Evolutionary conservation across 1,284 basidiomycete species (phyloP), one percentile per base, ranked within the genome.

Genomic region (Apiotrichum gamsii): DNA sequence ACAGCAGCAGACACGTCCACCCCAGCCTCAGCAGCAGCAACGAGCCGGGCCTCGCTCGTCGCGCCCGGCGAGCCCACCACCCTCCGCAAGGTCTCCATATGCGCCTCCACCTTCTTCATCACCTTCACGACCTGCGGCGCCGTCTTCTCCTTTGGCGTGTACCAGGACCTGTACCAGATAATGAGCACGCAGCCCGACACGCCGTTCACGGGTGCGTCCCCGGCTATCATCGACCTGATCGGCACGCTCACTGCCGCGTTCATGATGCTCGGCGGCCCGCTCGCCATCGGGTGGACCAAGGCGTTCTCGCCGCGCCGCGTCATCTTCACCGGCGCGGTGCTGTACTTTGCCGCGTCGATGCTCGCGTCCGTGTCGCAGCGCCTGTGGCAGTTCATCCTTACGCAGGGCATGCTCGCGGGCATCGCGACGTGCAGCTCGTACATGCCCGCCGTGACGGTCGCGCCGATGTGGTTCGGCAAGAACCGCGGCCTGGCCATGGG

Each of bases 131-230:
- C 56, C 8, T 64, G 62, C 48, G 62, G 62, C 13, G 50, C 55
- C 28, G 42, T 59, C 40, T 64, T 64, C 50, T 50, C 60, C 23
- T 64, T 60, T 32, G 62, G 62, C 19, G 57, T 62, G n/a, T 64
- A 57, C 40, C 62, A 64, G 43, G 62, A 60, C n/a, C 54, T 62
- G 33, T 64, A 64, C 48, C 57, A 62, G 43, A 16, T 37, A 24
- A 53, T 61, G 49, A 39, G 56, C 1, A 30, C 32, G 20, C 21
- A 58, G 39, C 52, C 46, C 6, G 28, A 49, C 35, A 61, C 34
- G 5, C 62, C 62, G 1, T 64, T 64, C 47, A 58, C 49, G 1
- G 57, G 57, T 11, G 57, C 52, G 3, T 44, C 52, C 0, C 50
- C 59, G 4, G 60, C 57, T 5, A 39, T 21, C 0, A 62, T 64